Base-by-base conservation (phyloP, 805 yeast species). In the Ogataea philodendri region DNA sequence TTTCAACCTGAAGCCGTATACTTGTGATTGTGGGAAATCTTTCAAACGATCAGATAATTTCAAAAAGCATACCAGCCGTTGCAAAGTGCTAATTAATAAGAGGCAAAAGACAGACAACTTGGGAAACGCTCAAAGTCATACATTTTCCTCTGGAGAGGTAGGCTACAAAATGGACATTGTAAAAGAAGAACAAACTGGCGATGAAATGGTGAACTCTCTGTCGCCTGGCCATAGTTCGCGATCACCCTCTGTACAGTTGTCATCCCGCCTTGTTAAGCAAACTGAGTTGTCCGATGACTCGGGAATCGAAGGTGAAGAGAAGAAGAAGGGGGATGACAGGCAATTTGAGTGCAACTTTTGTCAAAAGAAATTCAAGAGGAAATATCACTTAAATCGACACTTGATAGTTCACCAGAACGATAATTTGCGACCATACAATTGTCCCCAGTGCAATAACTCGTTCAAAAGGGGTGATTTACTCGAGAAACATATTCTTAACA, bases 31-130 rank as follows among this genome's bases (percentile, higher is more conserved):
- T 32, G 57, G 55, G 6, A 46, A 44, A 24, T 44, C 48, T 2
- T 52, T 52, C 41, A 48, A 47, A 30, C 37, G 57, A 29, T 50
- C 55, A 1, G 57, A 52, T 28, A 52, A 52, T 22, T 52, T 30
- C 31, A 51, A 49, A 30, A 50, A 46, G 13, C 57, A 52, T 37
- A 36, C 39, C 5, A 29, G 32, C 7, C 39, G 46, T 10, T 52
- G 57, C 35, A 52, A 45, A 20, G 31, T 15, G 8, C 22, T 44
- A 21, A 6, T 22, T 14, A 7, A 20, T n/a, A 30, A 26, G 14
- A 26, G 39, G 11, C 30, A 25, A 15, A 22, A 24, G 13, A 13
- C 19, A 17, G 39, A 15, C 21, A 13, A 10, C 15, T 27, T 14
- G 9, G 7, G 9, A 22, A 15, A 15, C n/a, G n/a, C n/a, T n/a